Conservation (phyloP, 129 eudicot genomes). For the Scalesia atractyloides region DNA sequence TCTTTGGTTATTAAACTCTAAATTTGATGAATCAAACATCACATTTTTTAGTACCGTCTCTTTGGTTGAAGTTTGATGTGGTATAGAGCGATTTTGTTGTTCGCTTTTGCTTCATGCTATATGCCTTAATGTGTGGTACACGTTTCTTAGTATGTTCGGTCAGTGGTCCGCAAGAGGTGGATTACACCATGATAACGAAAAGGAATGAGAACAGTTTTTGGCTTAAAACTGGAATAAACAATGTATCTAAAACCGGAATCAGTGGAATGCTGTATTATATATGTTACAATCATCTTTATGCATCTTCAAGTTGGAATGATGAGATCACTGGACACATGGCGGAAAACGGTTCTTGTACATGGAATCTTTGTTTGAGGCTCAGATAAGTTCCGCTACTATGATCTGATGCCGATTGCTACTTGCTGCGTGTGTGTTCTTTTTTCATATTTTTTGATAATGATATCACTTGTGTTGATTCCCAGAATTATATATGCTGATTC, state of each 20-base stretch:
- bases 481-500: background rate
- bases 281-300: slow-evolving; percentile 5
- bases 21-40: background rate
- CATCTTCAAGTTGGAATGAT: slow-evolving; percentile 4
- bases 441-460: background rate
- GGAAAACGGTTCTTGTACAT: background rate
- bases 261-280: slow-evolving; percentile 2
- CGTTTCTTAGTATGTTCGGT: background rate
- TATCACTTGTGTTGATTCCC: background rate
- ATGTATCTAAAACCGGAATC: background rate
- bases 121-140: background rate
- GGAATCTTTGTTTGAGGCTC: background rate
- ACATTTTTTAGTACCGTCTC: background rate
- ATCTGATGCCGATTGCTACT: background rate
- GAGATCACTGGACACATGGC: background rate
- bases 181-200: background rate
- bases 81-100: background rate
- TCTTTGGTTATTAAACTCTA: background rate
- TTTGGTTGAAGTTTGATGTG: background rate
- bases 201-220: background rate
- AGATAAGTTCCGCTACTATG: background rate
- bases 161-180: background rate
- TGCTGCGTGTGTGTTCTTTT: background rate
- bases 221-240: background rate
- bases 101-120: slow-evolving; percentile 14